phyloP scores from a whole-genome alignment of 306 rosid species.

The Pyrus pyrifolia region DNA sequence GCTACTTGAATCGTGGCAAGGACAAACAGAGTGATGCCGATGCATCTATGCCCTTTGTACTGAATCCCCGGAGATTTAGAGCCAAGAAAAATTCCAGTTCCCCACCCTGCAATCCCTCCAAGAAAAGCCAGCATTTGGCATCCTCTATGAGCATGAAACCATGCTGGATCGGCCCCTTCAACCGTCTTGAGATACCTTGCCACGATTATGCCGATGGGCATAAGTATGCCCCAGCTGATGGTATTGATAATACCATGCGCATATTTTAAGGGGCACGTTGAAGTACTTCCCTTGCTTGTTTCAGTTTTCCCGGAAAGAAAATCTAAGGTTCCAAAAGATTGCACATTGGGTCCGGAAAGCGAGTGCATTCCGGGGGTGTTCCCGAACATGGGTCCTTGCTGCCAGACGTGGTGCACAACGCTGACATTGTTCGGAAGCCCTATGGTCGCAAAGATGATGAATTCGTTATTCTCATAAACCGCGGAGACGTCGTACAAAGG shows the following conservation, averaged over 20 bases:
- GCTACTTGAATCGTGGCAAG: not conserved
- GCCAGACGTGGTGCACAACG: not conserved
- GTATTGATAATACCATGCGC: conserved; percentile 17
- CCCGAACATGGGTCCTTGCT: not conserved
- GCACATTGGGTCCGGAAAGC: not conserved
- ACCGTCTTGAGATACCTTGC: conserved; percentile 21
- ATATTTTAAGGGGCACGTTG: not conserved
- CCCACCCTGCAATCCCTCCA: conserved; percentile 16
- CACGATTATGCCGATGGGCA: conserved; percentile 24
- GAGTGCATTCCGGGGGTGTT: conserved; percentile 10
- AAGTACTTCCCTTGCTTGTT: not conserved
- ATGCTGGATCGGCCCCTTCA: not conserved
- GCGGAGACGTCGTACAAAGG: not conserved
- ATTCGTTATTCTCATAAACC: not conserved
- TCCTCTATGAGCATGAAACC: conserved; percentile 21
- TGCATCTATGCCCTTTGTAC: conserved; percentile 8
- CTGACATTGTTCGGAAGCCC: not conserved
- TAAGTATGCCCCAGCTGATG: conserved; percentile 33
- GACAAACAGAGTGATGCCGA: conserved; percentile 10
- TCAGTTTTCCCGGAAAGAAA: conserved; percentile 8
- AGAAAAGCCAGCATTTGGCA: conserved; percentile 3
- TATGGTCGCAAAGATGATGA: not conserved
- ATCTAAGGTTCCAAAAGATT: conserved; percentile 23
- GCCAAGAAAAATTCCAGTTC: conserved; percentile 7
- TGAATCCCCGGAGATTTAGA: not conserved